These are phyloP conservation scores for Claviceps paspali DNA, from an alignment of 2,329 filamentous ascomycete genomes.

Conservation along the genomic window DNA sequence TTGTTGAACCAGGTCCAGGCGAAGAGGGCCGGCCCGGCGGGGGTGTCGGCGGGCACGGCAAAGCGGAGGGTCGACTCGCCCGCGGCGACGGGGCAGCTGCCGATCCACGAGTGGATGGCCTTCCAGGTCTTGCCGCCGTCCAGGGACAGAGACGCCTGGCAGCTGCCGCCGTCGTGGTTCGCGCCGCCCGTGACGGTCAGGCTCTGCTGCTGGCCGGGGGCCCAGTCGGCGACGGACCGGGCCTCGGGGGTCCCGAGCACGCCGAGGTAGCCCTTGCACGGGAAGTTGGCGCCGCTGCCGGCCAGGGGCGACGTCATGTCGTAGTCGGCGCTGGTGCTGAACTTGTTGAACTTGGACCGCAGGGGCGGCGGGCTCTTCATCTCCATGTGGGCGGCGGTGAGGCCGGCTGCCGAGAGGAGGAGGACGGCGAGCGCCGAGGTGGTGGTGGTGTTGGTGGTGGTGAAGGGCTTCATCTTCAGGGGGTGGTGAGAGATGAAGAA, in stretches of 20 bases:
- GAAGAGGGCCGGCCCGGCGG: slow-evolving; percentile 46
- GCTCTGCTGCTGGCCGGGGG: slow-evolving; percentile 45
- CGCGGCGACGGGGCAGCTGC: slow-evolving; percentile 32
- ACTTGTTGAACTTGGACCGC: slow-evolving; percentile 36
- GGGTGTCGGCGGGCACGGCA: slow-evolving; percentile 47
- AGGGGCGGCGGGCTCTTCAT: slow-evolving; percentile 38
- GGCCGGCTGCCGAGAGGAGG: slow-evolving; percentile 26
- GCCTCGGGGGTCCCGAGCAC: slow-evolving; percentile 34
- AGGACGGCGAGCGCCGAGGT: slow-evolving; percentile 11
- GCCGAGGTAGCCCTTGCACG: slow-evolving; percentile 53
- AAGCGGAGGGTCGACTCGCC: slow-evolving; percentile 44
- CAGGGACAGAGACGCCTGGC: slow-evolving; percentile 61
- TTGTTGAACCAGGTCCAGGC: slow-evolving; percentile 70
- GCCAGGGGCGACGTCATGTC: slow-evolving; percentile 54
- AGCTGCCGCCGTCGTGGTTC: slow-evolving; percentile 55
- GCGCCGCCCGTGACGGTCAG: slow-evolving; percentile 49
- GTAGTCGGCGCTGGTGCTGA: slow-evolving; percentile 45
- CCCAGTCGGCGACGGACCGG: slow-evolving; percentile 42
- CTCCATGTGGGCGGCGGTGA: slow-evolving; percentile 40
- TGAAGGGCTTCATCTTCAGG: neutral
- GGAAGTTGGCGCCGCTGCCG: slow-evolving; percentile 47
- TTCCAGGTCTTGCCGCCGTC: slow-evolving; percentile 55
- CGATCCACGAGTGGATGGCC: slow-evolving; percentile 46
- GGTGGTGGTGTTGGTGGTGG: slow-evolving; percentile 13
- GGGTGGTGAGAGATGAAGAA: too few relatives aligned